These are phyloP conservation scores for Nemophila menziesii DNA, from an alignment of 257 asterid genomes.

Conservation along the genomic window DNA sequence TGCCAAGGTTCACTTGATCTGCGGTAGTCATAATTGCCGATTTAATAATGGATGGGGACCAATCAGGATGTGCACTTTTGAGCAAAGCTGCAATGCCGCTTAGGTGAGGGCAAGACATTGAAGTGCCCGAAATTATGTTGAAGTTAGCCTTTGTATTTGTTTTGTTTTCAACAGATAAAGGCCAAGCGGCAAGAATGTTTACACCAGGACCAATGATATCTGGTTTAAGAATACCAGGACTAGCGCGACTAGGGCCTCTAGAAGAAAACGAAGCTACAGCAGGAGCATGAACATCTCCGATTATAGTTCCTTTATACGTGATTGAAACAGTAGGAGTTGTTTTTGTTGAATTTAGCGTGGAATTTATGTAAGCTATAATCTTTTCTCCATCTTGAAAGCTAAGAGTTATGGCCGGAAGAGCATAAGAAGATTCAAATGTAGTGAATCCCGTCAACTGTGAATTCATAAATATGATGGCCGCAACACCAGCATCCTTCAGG, in stretches of 20 bases:
- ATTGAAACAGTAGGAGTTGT: slow-evolving; percentile 14
- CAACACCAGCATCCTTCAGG: slow-evolving; percentile 31
- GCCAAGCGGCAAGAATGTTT: slow-evolving; percentile 46
- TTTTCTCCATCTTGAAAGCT: slow-evolving; percentile 8
- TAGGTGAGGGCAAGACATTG: slow-evolving; percentile 48
- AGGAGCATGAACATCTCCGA: slow-evolving; percentile 32
- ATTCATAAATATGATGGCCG: slow-evolving; percentile 32
- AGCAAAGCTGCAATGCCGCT: slow-evolving; percentile 37
- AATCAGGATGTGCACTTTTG: slow-evolving; percentile 29
- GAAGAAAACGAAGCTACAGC: slow-evolving; percentile 32
- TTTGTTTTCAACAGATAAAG: slow-evolving; percentile 18
- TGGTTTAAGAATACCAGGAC: slow-evolving; percentile 49
- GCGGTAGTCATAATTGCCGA: slow-evolving; percentile 55
- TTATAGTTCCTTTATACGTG: slow-evolving; percentile 29
- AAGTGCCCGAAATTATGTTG: slow-evolving; percentile 39
- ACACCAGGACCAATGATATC: slow-evolving; percentile 55
- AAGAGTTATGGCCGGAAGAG: slow-evolving; percentile 19
- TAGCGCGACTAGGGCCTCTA: slow-evolving; percentile 27
- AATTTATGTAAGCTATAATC: slow-evolving; percentile 18
- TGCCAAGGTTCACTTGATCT: slow-evolving; percentile 15
- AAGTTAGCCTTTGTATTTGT: slow-evolving; percentile 19
- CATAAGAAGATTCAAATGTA: slow-evolving; percentile 14
- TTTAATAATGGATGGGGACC: slow-evolving; percentile 41
- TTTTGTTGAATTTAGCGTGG: too few relatives aligned
- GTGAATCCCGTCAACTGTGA: neutral